Percentiles rank a stretch among this genome's conserved stretches.
Conservation (phyloP, 495 filamentous ascomycete genomes). For the Talaromyces nanjingensis region DNA sequence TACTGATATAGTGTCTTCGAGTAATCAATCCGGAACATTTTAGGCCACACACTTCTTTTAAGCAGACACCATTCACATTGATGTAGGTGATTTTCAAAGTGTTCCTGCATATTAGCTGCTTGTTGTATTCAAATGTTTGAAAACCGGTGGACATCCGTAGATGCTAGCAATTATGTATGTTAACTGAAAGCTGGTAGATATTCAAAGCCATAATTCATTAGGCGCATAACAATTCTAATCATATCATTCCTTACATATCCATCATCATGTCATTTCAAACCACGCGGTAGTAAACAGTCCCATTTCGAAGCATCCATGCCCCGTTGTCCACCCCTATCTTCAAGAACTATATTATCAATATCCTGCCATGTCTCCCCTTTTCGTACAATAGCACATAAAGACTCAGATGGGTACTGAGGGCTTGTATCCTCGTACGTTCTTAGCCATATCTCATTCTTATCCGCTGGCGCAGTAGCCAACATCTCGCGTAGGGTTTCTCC, state of each 20-base stretch:
- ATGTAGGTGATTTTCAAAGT: too few relatives aligned
- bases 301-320: background rate
- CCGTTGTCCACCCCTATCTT: background rate
- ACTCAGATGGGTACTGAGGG: background rate
- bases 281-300: background rate
- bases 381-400: background rate
- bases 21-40: too few relatives aligned
- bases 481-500: background rate
- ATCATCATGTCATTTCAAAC: background rate
- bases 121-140: too few relatives aligned
- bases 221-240: too few relatives aligned
- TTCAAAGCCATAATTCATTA: too few relatives aligned
- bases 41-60: too few relatives aligned
- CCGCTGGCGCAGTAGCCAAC: background rate
- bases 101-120: too few relatives aligned
- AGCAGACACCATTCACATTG: too few relatives aligned
- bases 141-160: too few relatives aligned
- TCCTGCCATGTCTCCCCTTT: constrained; percentile 1
- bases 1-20: too few relatives aligned
- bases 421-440: background rate
- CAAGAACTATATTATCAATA: background rate
- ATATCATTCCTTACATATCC: background rate
- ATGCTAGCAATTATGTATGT: too few relatives aligned
- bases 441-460: background rate
- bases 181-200: too few relatives aligned